Percentiles rank a stretch among this genome's conserved stretches.
phyloP scores from a whole-genome alignment of 805 yeast genomes.

The Yarrowia alimentaria region DNA sequence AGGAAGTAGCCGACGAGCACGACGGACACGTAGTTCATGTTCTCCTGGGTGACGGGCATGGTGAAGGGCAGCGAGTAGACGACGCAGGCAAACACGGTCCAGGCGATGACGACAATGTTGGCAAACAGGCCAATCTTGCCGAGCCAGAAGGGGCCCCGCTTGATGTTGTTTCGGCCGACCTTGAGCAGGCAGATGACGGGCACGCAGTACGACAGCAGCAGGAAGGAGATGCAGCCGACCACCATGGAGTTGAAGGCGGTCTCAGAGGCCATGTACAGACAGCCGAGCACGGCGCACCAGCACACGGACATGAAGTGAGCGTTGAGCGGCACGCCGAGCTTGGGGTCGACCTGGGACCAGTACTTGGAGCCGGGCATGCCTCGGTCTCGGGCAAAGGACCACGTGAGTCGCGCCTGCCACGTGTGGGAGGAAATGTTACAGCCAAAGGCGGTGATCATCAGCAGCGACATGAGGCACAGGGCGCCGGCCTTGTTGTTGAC shows the following conservation, averaged over 20 bases:
- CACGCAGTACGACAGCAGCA: slow-evolving; percentile 56
- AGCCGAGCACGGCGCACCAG: slow-evolving; percentile 55
- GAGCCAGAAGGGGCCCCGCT: slow-evolving; percentile 32
- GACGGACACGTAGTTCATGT: slow-evolving; percentile 55
- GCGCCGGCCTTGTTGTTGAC: slow-evolving; percentile 55
- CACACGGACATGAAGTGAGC: slow-evolving; percentile 57
- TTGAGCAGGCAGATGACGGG: slow-evolving; percentile 51
- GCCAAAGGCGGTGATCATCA: slow-evolving; percentile 55
- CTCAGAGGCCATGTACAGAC: slow-evolving; percentile 62
- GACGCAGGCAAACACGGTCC: slow-evolving; percentile 59
- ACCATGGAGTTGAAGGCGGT: slow-evolving; percentile 68
- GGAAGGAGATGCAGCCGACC: slow-evolving; percentile 58
- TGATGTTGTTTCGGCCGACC: slow-evolving; percentile 51
- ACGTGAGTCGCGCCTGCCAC: slow-evolving; percentile 65
- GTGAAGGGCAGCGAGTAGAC: slow-evolving; percentile 62
- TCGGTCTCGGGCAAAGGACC: slow-evolving; percentile 68
- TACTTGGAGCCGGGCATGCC: slow-evolving; percentile 57
- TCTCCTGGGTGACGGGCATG: slow-evolving; percentile 58
- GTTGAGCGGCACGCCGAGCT: slow-evolving; percentile 54
- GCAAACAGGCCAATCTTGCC: slow-evolving; percentile 31
- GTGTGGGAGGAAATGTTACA: slow-evolving; percentile 62
- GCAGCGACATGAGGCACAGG: slow-evolving; percentile 45
- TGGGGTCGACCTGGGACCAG: slow-evolving; percentile 50
- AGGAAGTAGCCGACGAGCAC: slow-evolving; percentile 18
- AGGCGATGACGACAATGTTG: slow-evolving; percentile 45